Conservation (phyloP, 345 rosid genomes). For the Nasturtium officinale region DNA sequence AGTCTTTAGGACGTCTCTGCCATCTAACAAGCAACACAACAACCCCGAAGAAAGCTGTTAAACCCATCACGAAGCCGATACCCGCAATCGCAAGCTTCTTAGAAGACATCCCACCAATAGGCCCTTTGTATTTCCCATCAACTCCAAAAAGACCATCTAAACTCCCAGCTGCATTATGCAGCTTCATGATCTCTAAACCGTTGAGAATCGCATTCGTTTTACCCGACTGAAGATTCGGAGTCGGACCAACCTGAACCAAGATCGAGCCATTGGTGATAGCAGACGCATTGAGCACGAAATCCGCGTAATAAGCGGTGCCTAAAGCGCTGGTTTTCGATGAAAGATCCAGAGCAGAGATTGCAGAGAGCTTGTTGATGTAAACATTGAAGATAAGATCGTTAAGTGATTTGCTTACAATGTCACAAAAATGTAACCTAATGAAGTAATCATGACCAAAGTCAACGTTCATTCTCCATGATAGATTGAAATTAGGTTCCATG, state of each 20-base stretch:
- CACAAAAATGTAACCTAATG: conserved; percentile 78
- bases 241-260: conserved; percentile 67
- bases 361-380: conserved; percentile 59
- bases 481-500: conserved; percentile 62
- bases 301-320: conserved; percentile 57
- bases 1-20: conserved; percentile 61
- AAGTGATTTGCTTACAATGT: conserved; percentile 69
- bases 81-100: conserved; percentile 59
- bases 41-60: conserved; percentile 52
- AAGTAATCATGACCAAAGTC: conserved; percentile 62
- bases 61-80: conserved; percentile 56
- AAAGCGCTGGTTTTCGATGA: conserved; percentile 51
- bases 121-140: conserved; percentile 45
- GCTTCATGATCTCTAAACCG: conserved; percentile 77
- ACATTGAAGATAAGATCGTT: conserved; percentile 67
- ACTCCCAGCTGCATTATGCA: conserved; percentile 62
- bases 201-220: conserved; percentile 65
- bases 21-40: conserved; percentile 51
- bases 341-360: conserved; percentile 55
- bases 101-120: conserved; percentile 17
- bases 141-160: conserved; percentile 54
- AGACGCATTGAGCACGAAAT: conserved; percentile 60
- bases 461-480: conserved; percentile 67
- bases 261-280: conserved; percentile 54
- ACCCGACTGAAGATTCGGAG: conserved; percentile 44